Evolutionary conservation across 805 yeast species (phyloP).

Genomic region (Candida golubevii): DNA sequence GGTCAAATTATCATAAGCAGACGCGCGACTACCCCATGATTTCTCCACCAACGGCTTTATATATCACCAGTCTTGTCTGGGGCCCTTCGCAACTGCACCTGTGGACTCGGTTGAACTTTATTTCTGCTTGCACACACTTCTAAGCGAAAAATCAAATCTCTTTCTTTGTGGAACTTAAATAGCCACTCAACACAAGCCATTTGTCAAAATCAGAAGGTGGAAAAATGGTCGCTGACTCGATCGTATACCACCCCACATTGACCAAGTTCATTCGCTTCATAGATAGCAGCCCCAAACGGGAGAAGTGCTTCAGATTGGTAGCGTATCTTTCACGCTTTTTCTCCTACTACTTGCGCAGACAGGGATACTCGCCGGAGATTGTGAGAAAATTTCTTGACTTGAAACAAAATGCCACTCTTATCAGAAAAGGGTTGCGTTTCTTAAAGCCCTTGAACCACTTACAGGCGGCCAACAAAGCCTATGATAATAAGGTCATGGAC

Average conservation of each 20-base stretch:
- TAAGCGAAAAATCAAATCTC: no score
- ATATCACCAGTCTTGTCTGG: no score
- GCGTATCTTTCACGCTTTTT: slow-evolving; percentile 80
- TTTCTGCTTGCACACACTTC: no score
- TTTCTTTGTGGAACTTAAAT: no score
- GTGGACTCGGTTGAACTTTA: no score
- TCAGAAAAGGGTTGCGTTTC: slow-evolving; percentile 81
- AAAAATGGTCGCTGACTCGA: slow-evolving; percentile 60
- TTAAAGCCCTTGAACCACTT: slow-evolving; percentile 75
- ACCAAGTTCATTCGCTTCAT: slow-evolving; percentile 57
- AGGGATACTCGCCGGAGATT: slow-evolving; percentile 47
- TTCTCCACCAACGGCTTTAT: no score
- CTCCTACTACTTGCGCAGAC: slow-evolving; percentile 53
- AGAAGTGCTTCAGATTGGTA: slow-evolving; percentile 70
- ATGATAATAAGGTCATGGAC: slow-evolving; percentile 67
- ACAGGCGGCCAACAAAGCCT: slow-evolving; percentile 62
- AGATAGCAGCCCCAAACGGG: slow-evolving; percentile 70
- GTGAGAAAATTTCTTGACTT: slow-evolving; percentile 51
- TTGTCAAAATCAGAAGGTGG: background rate
- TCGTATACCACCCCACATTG: slow-evolving; percentile 71
- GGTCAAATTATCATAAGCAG: slow-evolving; percentile 11
- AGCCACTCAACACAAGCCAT: no score
- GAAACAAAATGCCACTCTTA: slow-evolving; percentile 58
- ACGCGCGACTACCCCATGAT: slow-evolving; percentile 9
- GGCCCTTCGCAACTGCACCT: no score